Percentiles rank a stretch among this genome's conserved stretches.
Conservation (phyloP, 345 rosid genomes). For the Sonneratia alba region DNA sequence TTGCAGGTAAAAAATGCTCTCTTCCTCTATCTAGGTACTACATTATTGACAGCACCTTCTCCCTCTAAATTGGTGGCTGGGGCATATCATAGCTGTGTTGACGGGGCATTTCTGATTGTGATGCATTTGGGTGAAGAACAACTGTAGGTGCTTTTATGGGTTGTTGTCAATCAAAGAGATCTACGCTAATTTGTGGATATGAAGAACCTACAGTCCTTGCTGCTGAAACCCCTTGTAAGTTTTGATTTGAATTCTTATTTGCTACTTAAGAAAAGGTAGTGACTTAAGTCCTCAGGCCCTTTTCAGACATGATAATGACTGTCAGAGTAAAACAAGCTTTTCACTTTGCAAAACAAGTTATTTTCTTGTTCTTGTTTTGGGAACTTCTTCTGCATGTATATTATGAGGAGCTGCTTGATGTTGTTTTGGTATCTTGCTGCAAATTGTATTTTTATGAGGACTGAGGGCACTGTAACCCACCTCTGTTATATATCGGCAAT, state of each 20-base stretch:
- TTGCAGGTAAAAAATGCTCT: background rate
- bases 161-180: constrained; percentile 31
- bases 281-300: too few species aligned
- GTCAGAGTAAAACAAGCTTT: background rate
- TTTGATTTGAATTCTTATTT: background rate
- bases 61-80: background rate
- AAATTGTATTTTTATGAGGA: background rate
- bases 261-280: too few species aligned
- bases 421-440: background rate
- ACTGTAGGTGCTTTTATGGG: constrained; percentile 27
- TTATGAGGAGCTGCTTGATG: background rate
- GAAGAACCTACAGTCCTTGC: constrained; percentile 67
- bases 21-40: background rate
- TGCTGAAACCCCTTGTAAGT: constrained; percentile 69
- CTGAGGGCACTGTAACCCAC: background rate
- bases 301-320: background rate
- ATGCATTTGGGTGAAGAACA: constrained; percentile 18
- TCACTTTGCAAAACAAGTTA: background rate
- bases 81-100: background rate
- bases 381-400: background rate
- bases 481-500: too few species aligned
- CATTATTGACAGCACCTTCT: background rate
- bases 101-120: background rate
- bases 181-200: constrained; percentile 33
- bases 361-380: background rate